Conservation (phyloP, 352 stramenopile genomes). For the Globisporangium rhizosaccharum region DNA sequence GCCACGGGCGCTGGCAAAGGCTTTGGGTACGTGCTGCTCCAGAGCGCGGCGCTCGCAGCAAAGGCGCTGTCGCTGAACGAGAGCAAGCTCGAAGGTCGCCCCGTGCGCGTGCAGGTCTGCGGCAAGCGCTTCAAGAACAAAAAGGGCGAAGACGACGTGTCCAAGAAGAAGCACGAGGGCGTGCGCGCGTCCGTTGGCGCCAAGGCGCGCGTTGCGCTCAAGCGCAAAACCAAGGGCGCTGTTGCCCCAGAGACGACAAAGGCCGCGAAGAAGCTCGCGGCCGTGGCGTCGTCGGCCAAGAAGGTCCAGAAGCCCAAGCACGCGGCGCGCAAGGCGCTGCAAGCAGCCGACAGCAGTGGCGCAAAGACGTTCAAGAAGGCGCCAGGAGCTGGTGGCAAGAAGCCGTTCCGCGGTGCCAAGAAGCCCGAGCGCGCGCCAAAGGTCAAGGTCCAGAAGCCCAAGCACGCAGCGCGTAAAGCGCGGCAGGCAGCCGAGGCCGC, state of each 20-base stretch:
- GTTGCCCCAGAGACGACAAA: slow-evolving; percentile 7
- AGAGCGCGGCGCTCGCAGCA: slow-evolving; percentile 49
- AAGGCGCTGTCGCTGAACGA: slow-evolving; percentile 67
- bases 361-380: slow-evolving; percentile 17
- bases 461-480: slow-evolving; percentile 63
- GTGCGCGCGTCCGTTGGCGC: slow-evolving; percentile 45
- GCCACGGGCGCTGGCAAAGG: slow-evolving; percentile 88
- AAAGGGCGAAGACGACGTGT: slow-evolving; percentile 37
- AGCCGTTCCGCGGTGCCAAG: slow-evolving; percentile 11
- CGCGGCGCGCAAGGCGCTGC: slow-evolving; percentile 37
- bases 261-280: slow-evolving; percentile 31
- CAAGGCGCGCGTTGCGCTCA: slow-evolving; percentile 51
- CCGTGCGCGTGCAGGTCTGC: slow-evolving; percentile 73
- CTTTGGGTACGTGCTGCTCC: slow-evolving; percentile 89
- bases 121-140: slow-evolving; percentile 85
- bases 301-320: slow-evolving; percentile 56
- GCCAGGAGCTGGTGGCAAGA: slow-evolving; percentile 17
- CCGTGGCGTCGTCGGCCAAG: slow-evolving; percentile 23
- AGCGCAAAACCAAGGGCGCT: slow-evolving; percentile 27
- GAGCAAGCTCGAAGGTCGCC: slow-evolving; percentile 61
- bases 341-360: slow-evolving; percentile 12
- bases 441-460: slow-evolving; percentile 57
- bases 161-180: slow-evolving; percentile 48
- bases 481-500: slow-evolving; percentile 43
- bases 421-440: slow-evolving; percentile 16